A percentile compares a stretch with the other conserved stretches of the same genome.
phyloP scores from a whole-genome alignment of 768 basidiomycete genomes.

The Russula dissimulans region DNA sequence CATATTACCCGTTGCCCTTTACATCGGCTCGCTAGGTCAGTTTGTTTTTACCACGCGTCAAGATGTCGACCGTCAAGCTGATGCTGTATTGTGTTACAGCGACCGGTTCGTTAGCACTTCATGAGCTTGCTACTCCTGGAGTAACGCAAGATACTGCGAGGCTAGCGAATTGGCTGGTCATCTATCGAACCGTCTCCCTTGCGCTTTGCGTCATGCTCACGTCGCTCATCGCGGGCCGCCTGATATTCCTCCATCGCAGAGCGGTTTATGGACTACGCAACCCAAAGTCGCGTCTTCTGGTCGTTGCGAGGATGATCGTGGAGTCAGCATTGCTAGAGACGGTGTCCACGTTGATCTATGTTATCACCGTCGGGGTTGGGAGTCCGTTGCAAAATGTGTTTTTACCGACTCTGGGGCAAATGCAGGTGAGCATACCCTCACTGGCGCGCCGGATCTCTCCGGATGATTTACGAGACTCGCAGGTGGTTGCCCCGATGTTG shows the following conservation, averaged over 20 bases:
- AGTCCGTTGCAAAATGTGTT: constrained; percentile 16
- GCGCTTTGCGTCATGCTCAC: constrained; percentile 14
- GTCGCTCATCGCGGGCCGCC: constrained; percentile 10
- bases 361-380: constrained; percentile 13
- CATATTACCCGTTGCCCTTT: constrained; percentile 5
- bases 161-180: constrained; percentile 15
- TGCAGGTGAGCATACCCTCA: constrained; percentile 7
- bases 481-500: constrained; percentile 18
- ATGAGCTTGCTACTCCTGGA: constrained; percentile 13
- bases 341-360: constrained; percentile 10
- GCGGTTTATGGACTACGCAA: not conserved
- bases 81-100: not conserved
- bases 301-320: constrained; percentile 1
- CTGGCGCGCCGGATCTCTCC: not conserved
- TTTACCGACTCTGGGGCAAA: constrained; percentile 17
- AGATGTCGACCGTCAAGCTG: not conserved
- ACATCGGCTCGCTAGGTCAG: not conserved
- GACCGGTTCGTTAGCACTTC: constrained; percentile 19
- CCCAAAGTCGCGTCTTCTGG: constrained; percentile 1
- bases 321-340: constrained; percentile 18
- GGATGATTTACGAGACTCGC: no score
- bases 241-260: not conserved
- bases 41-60: not conserved
- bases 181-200: constrained; percentile 20
- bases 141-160: not conserved